These are phyloP conservation scores for Aspergillus fumigatiaffinis DNA, from an alignment of 2,329 filamentous ascomycete genomes.

Conservation along the genomic window DNA sequence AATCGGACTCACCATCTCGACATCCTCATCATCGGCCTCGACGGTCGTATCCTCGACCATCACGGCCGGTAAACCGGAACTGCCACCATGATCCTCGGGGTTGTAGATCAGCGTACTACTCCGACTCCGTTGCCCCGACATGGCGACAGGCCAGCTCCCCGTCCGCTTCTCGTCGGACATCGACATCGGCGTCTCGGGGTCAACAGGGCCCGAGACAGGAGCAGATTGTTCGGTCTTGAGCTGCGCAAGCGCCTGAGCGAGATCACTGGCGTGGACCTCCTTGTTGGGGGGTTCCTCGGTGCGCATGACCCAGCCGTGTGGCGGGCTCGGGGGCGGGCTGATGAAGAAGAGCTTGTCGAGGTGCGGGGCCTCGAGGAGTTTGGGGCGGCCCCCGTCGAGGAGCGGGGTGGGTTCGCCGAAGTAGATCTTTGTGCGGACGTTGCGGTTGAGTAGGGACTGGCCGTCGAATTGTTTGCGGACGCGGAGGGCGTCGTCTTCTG, in stretches of 20 bases:
- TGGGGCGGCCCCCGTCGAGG: conserved; percentile 31
- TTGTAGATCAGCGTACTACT: conserved; percentile 62
- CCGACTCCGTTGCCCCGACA: conserved; percentile 39
- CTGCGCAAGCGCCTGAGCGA: conserved; percentile 53
- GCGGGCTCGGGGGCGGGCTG: conserved; percentile 59
- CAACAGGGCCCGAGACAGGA: conserved; percentile 3
- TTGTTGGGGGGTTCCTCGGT: conserved; percentile 64
- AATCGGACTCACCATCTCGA: conserved; percentile 39
- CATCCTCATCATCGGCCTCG: conserved; percentile 45
- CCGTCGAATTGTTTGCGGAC: conserved; percentile 43
- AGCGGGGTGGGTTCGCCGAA: conserved; percentile 53
- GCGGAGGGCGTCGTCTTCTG: conserved; percentile 38
- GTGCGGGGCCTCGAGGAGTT: conserved; percentile 54
- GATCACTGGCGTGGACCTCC: conserved; percentile 60
- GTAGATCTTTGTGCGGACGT: conserved; percentile 44
- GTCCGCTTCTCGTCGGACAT: conserved; percentile 31
- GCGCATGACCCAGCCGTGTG: conserved; percentile 61
- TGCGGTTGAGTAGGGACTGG: conserved; percentile 28
- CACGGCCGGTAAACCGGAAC: conserved; percentile 58
- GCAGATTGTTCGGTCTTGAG: conserved; percentile 35
- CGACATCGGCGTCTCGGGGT: conserved; percentile 35
- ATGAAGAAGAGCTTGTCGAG: conserved; percentile 64
- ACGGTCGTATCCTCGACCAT: conserved; percentile 59
- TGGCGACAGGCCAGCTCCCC: conserved; percentile 26
- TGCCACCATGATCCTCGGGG: conserved; percentile 59